Evolutionary conservation across 768 basidiomycete genomes (phyloP), one percentile per base, ranked within the genome.

Genomic region (Rhizopogon rudus): DNA sequence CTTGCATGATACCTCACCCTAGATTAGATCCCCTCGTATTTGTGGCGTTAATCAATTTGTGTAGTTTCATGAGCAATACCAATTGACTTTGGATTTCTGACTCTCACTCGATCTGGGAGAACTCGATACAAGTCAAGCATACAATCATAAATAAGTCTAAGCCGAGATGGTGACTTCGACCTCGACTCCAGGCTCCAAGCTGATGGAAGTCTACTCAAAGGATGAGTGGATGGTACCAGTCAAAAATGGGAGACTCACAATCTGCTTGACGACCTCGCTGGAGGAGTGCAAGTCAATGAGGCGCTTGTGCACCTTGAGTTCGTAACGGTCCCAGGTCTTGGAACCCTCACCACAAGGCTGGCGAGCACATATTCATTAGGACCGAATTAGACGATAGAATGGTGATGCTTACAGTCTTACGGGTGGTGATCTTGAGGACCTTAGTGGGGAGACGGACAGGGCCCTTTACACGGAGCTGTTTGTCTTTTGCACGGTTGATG

Each of bases 311-410:
- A 99, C 81, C 81, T 95, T 95, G 78, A 99, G 87, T 78, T 99
- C 96, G 77, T 94, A 98, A 67, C 92, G 87, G 77, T 99, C 97
- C 97, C 97, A 99, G 71, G 97, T 99, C 87, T 99, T 99, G 65
- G 97, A 98, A 81, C 97, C 97, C 77, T 98, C 97, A 92, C 97
- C 97, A 70, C 97, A 98, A 75, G 97, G 91, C 92, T 97, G 65
- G 8, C 57, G 22, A 41, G 17, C 46, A 22, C 3, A 20, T 46
- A 57, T 16, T 43, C 44, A 55, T 40, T 50, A 58, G 25, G 39
- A 53, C 52, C 3, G 3, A 31, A 14, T 4, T 37, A 37, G 33
- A 37, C 9, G 8, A 49, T 37, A 49, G 1, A 16, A 22, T 25
- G 6, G 17, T 12, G 29, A 17, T 8, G 80, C 91, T 62, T 58